These are phyloP conservation scores for Neopestalotiopsis sp. DNA, from an alignment of 2,329 filamentous ascomycete genomes.

Conservation along the genomic window DNA sequence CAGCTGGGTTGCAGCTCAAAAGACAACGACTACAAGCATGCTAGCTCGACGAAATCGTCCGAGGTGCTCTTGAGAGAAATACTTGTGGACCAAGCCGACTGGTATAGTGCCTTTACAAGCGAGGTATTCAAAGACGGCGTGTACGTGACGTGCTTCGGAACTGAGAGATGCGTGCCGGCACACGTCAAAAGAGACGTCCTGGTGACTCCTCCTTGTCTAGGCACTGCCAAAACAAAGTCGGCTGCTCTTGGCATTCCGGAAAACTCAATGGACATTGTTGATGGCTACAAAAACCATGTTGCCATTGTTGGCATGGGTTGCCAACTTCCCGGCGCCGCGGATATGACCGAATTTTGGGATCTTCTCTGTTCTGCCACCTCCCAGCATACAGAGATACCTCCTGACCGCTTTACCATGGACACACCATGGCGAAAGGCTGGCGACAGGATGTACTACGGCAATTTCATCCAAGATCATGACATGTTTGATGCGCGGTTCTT, in stretches of 20 bases:
- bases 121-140: not conserved
- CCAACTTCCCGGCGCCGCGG: conserved; percentile 1
- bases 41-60: too few relatives aligned
- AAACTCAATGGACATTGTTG: not conserved
- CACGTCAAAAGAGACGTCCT: not conserved
- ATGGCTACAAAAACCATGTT: not conserved
- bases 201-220: not conserved
- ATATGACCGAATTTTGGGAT: conserved; percentile 12
- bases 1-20: too few relatives aligned
- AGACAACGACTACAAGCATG: too few relatives aligned
- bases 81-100: conserved; percentile 1
- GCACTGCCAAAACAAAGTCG: not conserved
- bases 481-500: conserved; percentile 31
- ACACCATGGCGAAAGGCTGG: not conserved
- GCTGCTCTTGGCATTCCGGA: not conserved
- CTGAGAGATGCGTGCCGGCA: not conserved
- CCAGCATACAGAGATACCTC: conserved; percentile 9
- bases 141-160: not conserved
- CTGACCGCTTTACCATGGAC: conserved; percentile 7
- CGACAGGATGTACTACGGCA: not conserved
- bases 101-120: not conserved
- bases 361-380: not conserved
- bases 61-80: not conserved
- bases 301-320: conserved; percentile 14
- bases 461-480: not conserved